Base-by-base conservation (phyloP, 75 land plant genomes). In the Sequoiadendron giganteum region DNA sequence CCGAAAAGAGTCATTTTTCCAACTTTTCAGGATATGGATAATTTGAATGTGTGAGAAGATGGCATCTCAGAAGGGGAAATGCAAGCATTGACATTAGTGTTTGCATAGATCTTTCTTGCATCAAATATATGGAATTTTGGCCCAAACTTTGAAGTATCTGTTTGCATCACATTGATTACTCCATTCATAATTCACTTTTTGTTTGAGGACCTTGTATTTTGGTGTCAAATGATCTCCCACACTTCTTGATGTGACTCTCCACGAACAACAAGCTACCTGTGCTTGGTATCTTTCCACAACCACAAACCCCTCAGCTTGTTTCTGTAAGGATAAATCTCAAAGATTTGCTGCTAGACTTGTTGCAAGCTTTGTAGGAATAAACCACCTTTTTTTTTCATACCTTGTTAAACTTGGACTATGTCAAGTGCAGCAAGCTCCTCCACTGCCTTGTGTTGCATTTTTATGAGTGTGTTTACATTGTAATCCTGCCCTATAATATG, bases 341-440 rank as follows among this genome's bases (percentile, higher is more conserved):
- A 98, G 91, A 87, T 96, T 97, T 75, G 94, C 86, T 42, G 99
- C 95, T 87, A 98, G 97, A 91, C 93, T 96, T 3, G 96, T 93
- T 34, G 95, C 99, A 61, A 98, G 91, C 89, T 94, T 97, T 45
- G 99, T 97, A 45, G 99, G 99, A 47, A 98, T 94, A 89, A 97
- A 98, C 99, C 99, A 98, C 85, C 93, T n/a, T n/a, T 92, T 76
- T 98, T 97, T 84, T 95, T 98, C 90, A 95, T 97, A n/a, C 99
- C 99, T 99, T 98, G 93, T 48, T 98, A 97, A 87, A 95, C 91
- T 86, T 94, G 93, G 76, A 98, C 95, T 83, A 98, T 89, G 78
- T 97, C 99, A 48, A 98, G 89, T 52, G 93, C 94, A 81, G 95
- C 90, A 88, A 98, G 93, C 86, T 98, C 99, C 87, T 96, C 96